Evolutionary conservation across 768 basidiomycete species (phyloP), one percentile per base, ranked within the genome.

Genomic region (Scleroderma citrinum): DNA sequence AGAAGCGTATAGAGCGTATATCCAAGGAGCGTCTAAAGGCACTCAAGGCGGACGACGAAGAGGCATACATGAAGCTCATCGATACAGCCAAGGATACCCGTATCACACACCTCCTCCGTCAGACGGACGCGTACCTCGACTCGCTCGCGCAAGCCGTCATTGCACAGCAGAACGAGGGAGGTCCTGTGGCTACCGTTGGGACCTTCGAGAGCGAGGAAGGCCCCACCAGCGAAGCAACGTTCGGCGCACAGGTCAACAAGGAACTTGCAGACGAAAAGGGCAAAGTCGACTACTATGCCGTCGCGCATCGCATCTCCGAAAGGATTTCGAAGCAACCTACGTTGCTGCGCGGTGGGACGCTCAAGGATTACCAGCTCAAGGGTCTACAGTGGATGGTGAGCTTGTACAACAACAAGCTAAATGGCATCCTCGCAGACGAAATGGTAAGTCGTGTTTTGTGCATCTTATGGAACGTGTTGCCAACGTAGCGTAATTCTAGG

Each of bases 61-160:
- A 97, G 69, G 94, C 92, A n/a, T 99, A 99, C 69, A 86, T 97
- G 81, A 93, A 93, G 64, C 87, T 99, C 60, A 91, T 99, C 60
- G 96, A 98, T 67, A 96, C 94, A 16, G 95, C 95, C 50, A 99
- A 99, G 67, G 96, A 99, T 61, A 97, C 95, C 10, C 87, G 96
- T 69, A 97, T 99, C 69, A 96, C 94, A 0, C 96, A 98, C 69
- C 74, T 98, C 23, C 74, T 99, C 49, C 77, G 86, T 39, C 95
- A 98, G 71, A 99, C 96, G 8, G 95, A 99, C 59, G 59, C 83
- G 0, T 99, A 92, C 70, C 83, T 99, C 58, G 95, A 98, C 63
- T 92, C 90, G 7, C 82, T 99, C 21, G 90, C 95, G 2, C 87
- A 92, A 50, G 93, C 94, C 29, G 94, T 99, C 51, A 78, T 84